Base-by-base conservation (phyloP, 352 stramenopile species). In the Pythium aristosporum region DNA sequence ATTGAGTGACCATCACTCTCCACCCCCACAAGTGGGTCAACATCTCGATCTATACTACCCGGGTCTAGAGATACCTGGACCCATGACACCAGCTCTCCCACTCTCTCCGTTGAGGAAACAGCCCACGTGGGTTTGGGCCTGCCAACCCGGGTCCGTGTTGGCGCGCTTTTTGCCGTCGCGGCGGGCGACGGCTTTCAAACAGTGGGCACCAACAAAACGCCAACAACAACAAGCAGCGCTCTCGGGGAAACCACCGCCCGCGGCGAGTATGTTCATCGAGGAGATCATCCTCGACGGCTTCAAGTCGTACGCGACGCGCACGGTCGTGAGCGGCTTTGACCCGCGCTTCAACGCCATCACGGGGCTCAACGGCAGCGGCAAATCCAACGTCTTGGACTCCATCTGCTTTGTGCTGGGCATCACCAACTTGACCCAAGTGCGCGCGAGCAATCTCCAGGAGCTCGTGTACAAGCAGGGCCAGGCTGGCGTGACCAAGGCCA, bases 401-500 rank as follows among this genome's bases (percentile, higher is more conserved):
- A 99, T 99, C 61, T 99, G 97, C 86, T 99, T 99, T 79, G 97
- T 99, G 44, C 83, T 99, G 49, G 98, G 98, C 51, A 99, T 99
- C 72, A 98, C 96, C 6, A 99, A 99, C 79, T 82, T 99, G 20
- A 96, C 85, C 63, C 97, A 99, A 67, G 97, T 99, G 61, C 96
- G 98, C 58, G 98, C 97, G 37, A 96, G 91, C 53, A 99, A 99
- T 77, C 85, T 99, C 13, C 97, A 99, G 63, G 98, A 99, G 69
- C 94, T 99, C 23, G 97, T 99, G 47, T 99, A 99, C 93, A 99
- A 99, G 79, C 96, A 99, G 72, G 98, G 98, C 18, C 97, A 99
- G 67, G 97, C 97, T 2, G 97, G 97, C 23, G 96, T 99, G 54
- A 99, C 97, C 71, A 99, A 99, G 74, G 97, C 98, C 41, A 98